Base-by-base conservation (phyloP, 345 rosid species). In the Gossypium stocksii region DNA sequence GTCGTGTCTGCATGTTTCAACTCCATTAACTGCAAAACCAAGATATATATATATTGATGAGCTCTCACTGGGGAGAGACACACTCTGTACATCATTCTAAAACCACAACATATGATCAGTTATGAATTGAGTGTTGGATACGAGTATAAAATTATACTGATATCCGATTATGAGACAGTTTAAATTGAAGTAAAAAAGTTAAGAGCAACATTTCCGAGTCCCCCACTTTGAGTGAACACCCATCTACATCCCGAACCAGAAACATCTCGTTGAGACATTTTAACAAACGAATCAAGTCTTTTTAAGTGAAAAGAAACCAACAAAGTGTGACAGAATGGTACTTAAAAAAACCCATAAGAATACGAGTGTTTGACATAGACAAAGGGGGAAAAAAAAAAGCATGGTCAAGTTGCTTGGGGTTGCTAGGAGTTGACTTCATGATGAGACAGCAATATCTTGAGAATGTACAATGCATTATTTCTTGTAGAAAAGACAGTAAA, bases 1-100 rank as follows among this genome's bases (percentile, higher is more conserved):
- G 2, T 51, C 45, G 25, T 51, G 72, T 51, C 72, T 69, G 72
- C 72, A 69, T 27, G 72, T 69, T 17, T 69, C 72, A 27, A 69
- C 45, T 49, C 72, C 44, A 16, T 66, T 66, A 22, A 22, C 72
- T 69, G 72, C 22, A 69, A 69, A 53, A 11, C 4, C 2, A 51
- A 58, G 16, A 51, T 0, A 45, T 34, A 34, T 23, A 23, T 29
- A 29, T 29, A 20, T 17, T 45, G 56, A 16, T 52, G 56, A 52
- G 56, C 11, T 43, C 70, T 65, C 29, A 20, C 44, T 44, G 5
- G 48, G 20, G 44, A 61, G 12, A 29, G 12, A 29, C 46, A 63
- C 22, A 63, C 25, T 13, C 38, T 27, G 7, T 66, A 66, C 17
- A 22, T 45, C 11, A 13, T 7, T 20, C 53, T 45, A 66, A 45